Conservation (phyloP, 768 basidiomycete genomes). For the Lactarius sp. region DNA sequence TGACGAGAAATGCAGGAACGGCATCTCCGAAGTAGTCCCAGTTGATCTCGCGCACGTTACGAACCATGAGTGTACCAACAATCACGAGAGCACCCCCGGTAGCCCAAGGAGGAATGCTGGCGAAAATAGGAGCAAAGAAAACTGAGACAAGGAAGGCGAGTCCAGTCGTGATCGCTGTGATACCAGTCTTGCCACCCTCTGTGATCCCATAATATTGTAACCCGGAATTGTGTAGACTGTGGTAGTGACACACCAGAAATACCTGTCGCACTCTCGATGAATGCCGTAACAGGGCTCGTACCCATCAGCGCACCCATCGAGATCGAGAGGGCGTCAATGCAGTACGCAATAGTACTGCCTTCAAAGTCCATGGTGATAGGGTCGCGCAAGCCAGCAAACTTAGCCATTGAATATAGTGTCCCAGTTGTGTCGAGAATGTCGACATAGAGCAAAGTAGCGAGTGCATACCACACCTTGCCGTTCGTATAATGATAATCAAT, state of each 20-base stretch:
- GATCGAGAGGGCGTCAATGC: conserved; percentile 76
- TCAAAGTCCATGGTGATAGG: conserved; percentile 85
- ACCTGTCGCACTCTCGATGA: conserved; percentile 78
- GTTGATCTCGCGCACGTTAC: conserved; percentile 79
- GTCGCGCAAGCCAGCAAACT: conserved; percentile 84
- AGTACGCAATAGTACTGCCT: conserved; percentile 75
- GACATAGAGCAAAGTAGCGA: conserved; percentile 86
- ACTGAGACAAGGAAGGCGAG: conserved; percentile 77
- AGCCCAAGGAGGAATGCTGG: conserved; percentile 82
- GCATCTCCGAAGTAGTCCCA: conserved; percentile 86
- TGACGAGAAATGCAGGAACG: conserved; percentile 80
- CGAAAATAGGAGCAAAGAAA: conserved; percentile 87
- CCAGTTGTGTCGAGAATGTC: conserved; percentile 67
- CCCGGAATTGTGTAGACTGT: not conserved
- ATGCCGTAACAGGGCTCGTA: conserved; percentile 77
- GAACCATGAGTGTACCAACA: conserved; percentile 85
- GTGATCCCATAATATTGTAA: conserved; percentile 24
- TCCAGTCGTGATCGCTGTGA: conserved; percentile 70
- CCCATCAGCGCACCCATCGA: conserved; percentile 78
- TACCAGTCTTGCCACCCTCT: conserved; percentile 87
- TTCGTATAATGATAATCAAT: conserved; percentile 46
- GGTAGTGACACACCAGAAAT: conserved; percentile 47
- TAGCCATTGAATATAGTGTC: conserved; percentile 87
- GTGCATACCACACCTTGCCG: conserved; percentile 80
- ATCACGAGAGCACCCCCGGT: conserved; percentile 83